A percentile compares a stretch with the other conserved stretches of the same genome.
These are phyloP conservation scores for Primulina huaijiensis DNA, from an alignment of 257 asterid species.

Conservation along the genomic window DNA sequence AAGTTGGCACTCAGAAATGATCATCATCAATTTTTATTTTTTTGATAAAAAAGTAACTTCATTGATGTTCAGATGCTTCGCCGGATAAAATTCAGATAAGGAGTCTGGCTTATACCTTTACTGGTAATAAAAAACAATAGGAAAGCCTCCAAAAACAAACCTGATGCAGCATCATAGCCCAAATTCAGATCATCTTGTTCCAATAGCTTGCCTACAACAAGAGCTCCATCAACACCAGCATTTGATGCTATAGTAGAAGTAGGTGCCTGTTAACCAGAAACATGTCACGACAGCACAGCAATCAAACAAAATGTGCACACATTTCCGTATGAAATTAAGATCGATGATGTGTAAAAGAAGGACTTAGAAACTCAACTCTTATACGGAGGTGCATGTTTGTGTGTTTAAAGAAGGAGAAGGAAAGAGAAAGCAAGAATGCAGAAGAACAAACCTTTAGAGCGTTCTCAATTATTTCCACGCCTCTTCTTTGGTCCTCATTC, in stretches of 20 bases:
- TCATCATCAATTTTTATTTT: too few species aligned
- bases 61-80: slow-evolving; percentile 1
- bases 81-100: background rate
- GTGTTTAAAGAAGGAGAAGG: background rate
- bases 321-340: background rate
- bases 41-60: too few species aligned
- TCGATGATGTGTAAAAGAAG: background rate
- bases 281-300: slow-evolving; percentile 20
- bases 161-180: slow-evolving; percentile 89
- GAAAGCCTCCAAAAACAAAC: slow-evolving; percentile 35
- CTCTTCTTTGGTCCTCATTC: slow-evolving; percentile 74
- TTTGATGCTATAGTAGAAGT: slow-evolving; percentile 70
- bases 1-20: background rate
- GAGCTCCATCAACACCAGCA: slow-evolving; percentile 73
- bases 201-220: slow-evolving; percentile 67
- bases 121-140: slow-evolving; percentile 14
- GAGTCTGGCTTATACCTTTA: slow-evolving; percentile 1
- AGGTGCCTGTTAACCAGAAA: slow-evolving; percentile 57
- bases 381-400: background rate
- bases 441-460: slow-evolving; percentile 69
- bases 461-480: slow-evolving; percentile 69
- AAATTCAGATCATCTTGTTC: slow-evolving; percentile 70
- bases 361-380: background rate
- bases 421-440: background rate
- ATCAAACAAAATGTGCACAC: background rate